A percentile compares a stretch with the other conserved stretches of the same genome.
Evolutionary conservation across 2,329 filamentous ascomycete genomes (phyloP).

Genomic region (Curvularia sp.): DNA sequence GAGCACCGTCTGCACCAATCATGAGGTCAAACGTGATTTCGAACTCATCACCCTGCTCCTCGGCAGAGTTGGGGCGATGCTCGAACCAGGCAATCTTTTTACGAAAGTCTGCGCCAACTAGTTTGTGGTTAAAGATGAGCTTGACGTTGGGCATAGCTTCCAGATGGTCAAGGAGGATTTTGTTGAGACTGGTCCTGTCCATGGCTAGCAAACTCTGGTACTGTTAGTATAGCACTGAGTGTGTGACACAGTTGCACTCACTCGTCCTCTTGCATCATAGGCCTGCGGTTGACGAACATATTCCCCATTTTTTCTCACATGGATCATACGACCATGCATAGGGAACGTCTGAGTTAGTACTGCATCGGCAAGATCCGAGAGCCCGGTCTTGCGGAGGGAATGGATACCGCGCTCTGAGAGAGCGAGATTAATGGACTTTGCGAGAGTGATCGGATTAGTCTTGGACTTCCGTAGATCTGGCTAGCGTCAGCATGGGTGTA

Average conservation of each 20-base stretch:
- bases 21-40: slow-evolving; percentile 90
- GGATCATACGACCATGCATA: slow-evolving; percentile 97
- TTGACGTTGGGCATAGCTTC: slow-evolving; percentile 87
- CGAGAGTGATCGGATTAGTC: slow-evolving; percentile 90
- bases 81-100: slow-evolving; percentile 88
- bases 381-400: slow-evolving; percentile 75
- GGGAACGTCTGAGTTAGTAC: slow-evolving; percentile 83
- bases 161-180: slow-evolving; percentile 80
- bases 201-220: slow-evolving; percentile 80
- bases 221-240: slow-evolving; percentile 17
- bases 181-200: slow-evolving; percentile 84
- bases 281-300: slow-evolving; percentile 81
- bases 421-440: slow-evolving; percentile 97
- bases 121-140: slow-evolving; percentile 90
- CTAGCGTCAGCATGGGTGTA: slow-evolving; percentile 7
- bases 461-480: slow-evolving; percentile 84
- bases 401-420: slow-evolving; percentile 93
- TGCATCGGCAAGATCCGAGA: slow-evolving; percentile 71
- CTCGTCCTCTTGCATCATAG: slow-evolving; percentile 88
- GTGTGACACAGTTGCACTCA: slow-evolving; percentile 54
- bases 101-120: slow-evolving; percentile 87
- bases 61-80: slow-evolving; percentile 44
- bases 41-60: slow-evolving; percentile 64
- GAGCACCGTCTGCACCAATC: slow-evolving; percentile 93
- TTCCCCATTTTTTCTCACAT: slow-evolving; percentile 71